These are phyloP conservation scores for Suhomyces choctaworum DNA, from an alignment of 1,139 yeast genomes.

Conservation along the genomic window DNA sequence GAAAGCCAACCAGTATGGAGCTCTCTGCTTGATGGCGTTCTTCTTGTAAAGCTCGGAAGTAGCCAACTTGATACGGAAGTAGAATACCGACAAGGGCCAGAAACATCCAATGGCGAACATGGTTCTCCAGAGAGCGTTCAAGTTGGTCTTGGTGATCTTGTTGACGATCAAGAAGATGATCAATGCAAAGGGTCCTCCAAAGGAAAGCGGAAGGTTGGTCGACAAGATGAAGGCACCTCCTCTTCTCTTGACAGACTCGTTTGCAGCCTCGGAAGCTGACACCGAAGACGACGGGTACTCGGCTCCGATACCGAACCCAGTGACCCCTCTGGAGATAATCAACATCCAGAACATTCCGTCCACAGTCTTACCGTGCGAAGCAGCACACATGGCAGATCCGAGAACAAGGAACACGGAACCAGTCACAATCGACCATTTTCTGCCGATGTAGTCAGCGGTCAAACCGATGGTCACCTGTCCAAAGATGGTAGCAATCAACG, in stretches of 20 bases:
- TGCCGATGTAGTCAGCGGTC: conserved; percentile 56
- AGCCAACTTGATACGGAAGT: conserved; percentile 70
- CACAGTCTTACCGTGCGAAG: conserved; percentile 52
- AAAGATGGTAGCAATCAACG: conserved; percentile 57
- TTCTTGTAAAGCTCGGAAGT: conserved; percentile 59
- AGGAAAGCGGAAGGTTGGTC: conserved; percentile 69
- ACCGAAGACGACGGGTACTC: conserved; percentile 74
- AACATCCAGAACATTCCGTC: conserved; percentile 76
- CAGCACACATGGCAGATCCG: conserved; percentile 58
- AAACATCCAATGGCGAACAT: conserved; percentile 73
- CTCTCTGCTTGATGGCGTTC: conserved; percentile 47
- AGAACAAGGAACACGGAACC: conserved; percentile 55
- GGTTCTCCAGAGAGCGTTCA: conserved; percentile 68
- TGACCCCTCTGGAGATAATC: conserved; percentile 62
- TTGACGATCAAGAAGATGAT: conserved; percentile 66
- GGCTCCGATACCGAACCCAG: conserved; percentile 78
- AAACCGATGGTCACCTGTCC: conserved; percentile 59
- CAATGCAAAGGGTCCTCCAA: conserved; percentile 80
- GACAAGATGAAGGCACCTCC: conserved; percentile 66
- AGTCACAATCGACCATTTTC: conserved; percentile 57
- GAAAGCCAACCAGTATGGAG: conserved; percentile 55
- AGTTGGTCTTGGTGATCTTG: conserved; percentile 53
- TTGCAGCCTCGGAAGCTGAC: conserved; percentile 73
- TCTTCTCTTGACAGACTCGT: conserved; percentile 58
- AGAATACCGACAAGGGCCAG: conserved; percentile 73